Base-by-base conservation (phyloP, 108 stramenopile genomes). In the Fragilaria crotonensis region DNA sequence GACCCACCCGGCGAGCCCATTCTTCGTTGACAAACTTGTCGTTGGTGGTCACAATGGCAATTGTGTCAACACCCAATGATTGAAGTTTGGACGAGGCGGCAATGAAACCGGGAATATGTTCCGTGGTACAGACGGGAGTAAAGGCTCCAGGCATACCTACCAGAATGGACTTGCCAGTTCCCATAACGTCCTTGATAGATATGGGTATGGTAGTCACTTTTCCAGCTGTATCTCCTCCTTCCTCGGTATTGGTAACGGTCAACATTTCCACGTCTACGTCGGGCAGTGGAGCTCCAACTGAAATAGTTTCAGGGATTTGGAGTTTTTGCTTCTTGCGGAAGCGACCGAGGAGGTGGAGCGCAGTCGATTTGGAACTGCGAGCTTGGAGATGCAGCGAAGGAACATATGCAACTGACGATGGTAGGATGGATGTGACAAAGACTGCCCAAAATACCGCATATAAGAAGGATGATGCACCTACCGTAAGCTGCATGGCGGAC, bases 11-110 rank as follows among this genome's bases (percentile, higher is more conserved):
- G 5, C 30, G 26, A 7, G 54, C 54, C 54, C 54, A 56, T n/a
- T n/a, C 5, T 18, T 56, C 54, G 19, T 56, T 56, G 20, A 56
- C 54, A 30, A 30, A 56, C 28, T 27, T 7, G 36, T 56, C 54
- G 36, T 56, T 56, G 19, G 54, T 56, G 5, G 63, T 56, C 7
- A 41, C 36, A 14, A 41, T 41, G 7, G 36, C 36, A 41, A 41
- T 14, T 14, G 36, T 41, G 11, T 41, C 14, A 14, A 41, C 36
- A 7, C 36, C 36, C 36, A 41, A 41, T 14, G 36, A 41, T 14
- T 41, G 36, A 7, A 41, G 14, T 7, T 14, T 7, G 36, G 36
- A 41, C 36, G 36, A 41, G 7, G 36, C 36, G 7, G 36, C 36
- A 7, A 41, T 14, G 14, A 41, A 41, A 14, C 36, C 36, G 7